Evolutionary conservation across 2,329 filamentous ascomycete genomes (phyloP), one percentile per base, ranked within the genome.

Genomic region (Sphaerostilbella broomeana): DNA sequence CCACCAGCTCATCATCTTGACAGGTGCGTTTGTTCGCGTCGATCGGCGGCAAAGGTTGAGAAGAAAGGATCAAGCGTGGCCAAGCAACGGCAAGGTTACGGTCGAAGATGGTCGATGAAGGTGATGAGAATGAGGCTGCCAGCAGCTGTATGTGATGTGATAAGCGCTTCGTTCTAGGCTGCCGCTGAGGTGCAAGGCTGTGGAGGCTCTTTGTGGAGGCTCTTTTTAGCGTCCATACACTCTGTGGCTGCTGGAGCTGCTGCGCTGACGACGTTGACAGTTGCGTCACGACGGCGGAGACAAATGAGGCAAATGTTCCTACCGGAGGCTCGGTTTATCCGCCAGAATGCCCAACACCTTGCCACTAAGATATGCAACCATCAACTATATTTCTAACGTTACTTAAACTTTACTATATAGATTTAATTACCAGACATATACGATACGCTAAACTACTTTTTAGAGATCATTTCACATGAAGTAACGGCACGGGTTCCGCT

Each of bases 1-100:
- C 90, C 90, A 98, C 73, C 89, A 88, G 60, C 87, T 82, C 89
- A 95, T 95, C 73, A 75, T 84, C 35, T 49, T 57, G 57, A 35
- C 16, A 18, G 22, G 12, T 11, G 18, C 11, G 21, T 4, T 17
- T 16, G 33, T 25, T 20, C 41, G 44, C 37, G 40, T 41, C 24
- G 43, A 35, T 38, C 31, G 33, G 19, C 10, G 11, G 29, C 17
- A 31, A 26, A 6, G 30, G 33, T 32, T 16, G 25, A 9, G 16
- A 10, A n/a, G 35, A 15, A 20, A 19, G 25, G 33, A 32, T 21
- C 38, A 40, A 27, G 19, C 19, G 29, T n/a, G 24, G 28, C 11
- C 34, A 13, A 37, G 29, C 27, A 42, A 32, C 19, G 33, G 27
- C 42, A 35, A 31, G 22, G 21, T 17, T 21, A 39, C 15, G 30